Evolutionary conservation across 352 stramenopile species (phyloP).

Genomic region (Phytophthora crassamura): DNA sequence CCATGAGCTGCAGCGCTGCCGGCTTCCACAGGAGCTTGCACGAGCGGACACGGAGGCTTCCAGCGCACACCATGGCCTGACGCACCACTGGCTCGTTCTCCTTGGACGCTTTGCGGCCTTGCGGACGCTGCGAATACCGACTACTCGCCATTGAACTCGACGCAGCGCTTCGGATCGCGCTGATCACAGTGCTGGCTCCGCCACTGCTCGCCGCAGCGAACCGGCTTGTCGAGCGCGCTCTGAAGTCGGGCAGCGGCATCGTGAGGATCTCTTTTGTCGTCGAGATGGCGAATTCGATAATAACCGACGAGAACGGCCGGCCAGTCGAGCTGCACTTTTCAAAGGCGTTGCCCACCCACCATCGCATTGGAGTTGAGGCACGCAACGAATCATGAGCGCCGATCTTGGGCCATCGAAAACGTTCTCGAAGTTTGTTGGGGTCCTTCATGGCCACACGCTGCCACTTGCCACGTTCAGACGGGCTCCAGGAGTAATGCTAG

Average conservation of each 20-base stretch:
- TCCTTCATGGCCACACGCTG: slow-evolving; percentile 18
- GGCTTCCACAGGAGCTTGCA: slow-evolving; percentile 49
- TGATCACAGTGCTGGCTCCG: slow-evolving; percentile 11
- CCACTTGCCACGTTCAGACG: slow-evolving; percentile 25
- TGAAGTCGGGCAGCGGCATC: slow-evolving; percentile 34
- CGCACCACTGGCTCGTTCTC: slow-evolving; percentile 30
- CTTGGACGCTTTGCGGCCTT: slow-evolving; percentile 11
- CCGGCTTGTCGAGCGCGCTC: slow-evolving; percentile 19
- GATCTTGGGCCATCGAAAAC: slow-evolving; percentile 7
- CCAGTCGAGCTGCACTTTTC: slow-evolving; percentile 14
- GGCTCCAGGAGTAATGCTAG: slow-evolving; percentile 21
- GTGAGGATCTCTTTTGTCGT: slow-evolving; percentile 12
- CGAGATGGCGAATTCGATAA: slow-evolving; percentile 32
- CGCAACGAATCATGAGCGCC: slow-evolving; percentile 17
- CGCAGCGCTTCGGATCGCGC: slow-evolving; percentile 23
- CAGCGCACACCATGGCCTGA: slow-evolving; percentile 32
- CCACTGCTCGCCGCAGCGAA: slow-evolving; percentile 9
- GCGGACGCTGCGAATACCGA: slow-evolving; percentile 7
- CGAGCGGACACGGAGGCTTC: slow-evolving; percentile 38
- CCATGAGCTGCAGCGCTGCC: slow-evolving; percentile 35
- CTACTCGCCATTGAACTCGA: slow-evolving; percentile 14
- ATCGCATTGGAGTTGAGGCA: slow-evolving; percentile 22
- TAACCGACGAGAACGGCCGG: slow-evolving; percentile 19
- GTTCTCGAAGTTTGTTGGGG: slow-evolving; percentile 12
- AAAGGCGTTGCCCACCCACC: slow-evolving; percentile 13